These are phyloP conservation scores for Hypoxylon lenormandii DNA, from an alignment of 495 filamentous ascomycete species.

Conservation along the genomic window DNA sequence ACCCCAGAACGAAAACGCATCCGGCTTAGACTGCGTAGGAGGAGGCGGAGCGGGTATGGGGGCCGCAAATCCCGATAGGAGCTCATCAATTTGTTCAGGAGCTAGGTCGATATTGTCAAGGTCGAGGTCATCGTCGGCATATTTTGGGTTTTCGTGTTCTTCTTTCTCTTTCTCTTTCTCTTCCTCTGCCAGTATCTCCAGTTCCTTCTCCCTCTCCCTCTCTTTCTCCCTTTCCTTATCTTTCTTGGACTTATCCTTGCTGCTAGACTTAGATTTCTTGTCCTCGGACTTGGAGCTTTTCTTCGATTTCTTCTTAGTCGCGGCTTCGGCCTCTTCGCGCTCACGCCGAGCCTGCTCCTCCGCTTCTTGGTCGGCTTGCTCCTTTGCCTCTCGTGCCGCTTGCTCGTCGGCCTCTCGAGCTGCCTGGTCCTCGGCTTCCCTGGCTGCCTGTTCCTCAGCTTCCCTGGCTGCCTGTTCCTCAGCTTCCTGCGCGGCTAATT, in stretches of 20 bases:
- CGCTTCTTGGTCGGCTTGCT: conserved; percentile 47
- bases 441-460: conserved; percentile 45
- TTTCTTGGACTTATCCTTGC: conserved; percentile 46
- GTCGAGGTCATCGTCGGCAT: conserved; percentile 52
- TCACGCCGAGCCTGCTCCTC: conserved; percentile 47
- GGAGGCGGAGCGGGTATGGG: conserved; percentile 46
- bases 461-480: conserved; percentile 48
- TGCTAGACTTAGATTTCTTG: conserved; percentile 45
- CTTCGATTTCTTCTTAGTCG: conserved; percentile 58
- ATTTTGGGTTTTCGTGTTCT: conserved; percentile 25
- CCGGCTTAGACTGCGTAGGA: conserved; percentile 47
- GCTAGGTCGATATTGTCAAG: conserved; percentile 56
- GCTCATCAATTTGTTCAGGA: conserved; percentile 54
- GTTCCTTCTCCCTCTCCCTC: conserved; percentile 23
- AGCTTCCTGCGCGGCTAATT: conserved; percentile 8
- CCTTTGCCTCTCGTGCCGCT: conserved; percentile 45
- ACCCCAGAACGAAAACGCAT: conserved; percentile 64
- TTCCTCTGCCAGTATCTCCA: conserved; percentile 30
- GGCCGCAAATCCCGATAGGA: conserved; percentile 45
- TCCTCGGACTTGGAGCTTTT: conserved; percentile 53
- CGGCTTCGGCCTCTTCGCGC: conserved; percentile 52
- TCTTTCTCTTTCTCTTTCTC: conserved; percentile 29
- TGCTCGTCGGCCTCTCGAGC: conserved; percentile 13
- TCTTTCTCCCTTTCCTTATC: conserved; percentile 32
- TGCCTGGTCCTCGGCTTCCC: conserved; percentile 9